Percentiles rank a stretch among this genome's conserved stretches.
These are phyloP conservation scores for Citrus sp. DNA, from an alignment of 345 rosid genomes.

Conservation along the genomic window DNA sequence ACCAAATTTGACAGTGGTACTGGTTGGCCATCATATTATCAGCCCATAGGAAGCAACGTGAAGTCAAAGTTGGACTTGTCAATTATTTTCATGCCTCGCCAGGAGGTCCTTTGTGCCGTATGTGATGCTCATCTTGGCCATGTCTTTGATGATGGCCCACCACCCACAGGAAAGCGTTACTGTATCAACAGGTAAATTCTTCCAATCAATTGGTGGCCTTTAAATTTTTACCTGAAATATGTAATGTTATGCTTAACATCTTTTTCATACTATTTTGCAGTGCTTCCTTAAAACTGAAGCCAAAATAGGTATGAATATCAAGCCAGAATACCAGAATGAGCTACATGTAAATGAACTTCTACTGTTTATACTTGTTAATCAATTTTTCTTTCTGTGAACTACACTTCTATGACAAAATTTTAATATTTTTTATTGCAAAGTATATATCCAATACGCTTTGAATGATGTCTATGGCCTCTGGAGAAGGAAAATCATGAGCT, in stretches of 20 bases:
- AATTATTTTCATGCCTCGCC: conserved; percentile 85
- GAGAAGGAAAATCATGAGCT: background rate
- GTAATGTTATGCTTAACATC: background rate
- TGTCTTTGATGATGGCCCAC: conserved; percentile 84
- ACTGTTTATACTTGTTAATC: background rate
- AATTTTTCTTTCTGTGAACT: background rate
- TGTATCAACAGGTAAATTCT: conserved; percentile 77
- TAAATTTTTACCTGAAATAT: background rate
- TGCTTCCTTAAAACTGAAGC: conserved; percentile 42
- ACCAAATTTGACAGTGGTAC: conserved; percentile 98
- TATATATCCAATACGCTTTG: background rate
- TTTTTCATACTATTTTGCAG: conserved; percentile 27
- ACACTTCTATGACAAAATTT: background rate
- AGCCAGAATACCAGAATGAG: background rate
- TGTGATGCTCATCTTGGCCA: conserved; percentile 92
- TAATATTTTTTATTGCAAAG: background rate
- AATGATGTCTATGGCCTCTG: background rate
- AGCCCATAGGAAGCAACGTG: conserved; percentile 66
- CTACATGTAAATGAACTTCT: background rate
- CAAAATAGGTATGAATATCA: conserved; percentile 19
- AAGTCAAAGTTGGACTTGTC: conserved; percentile 73
- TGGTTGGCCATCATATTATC: conserved; percentile 92
- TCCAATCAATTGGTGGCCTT: background rate
- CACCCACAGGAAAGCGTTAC: conserved; percentile 77
- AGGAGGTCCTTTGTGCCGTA: conserved; percentile 65